These are phyloP conservation scores for Diplosphaera chodatii DNA, from an alignment of 139 green algal genomes.

Conservation along the genomic window DNA sequence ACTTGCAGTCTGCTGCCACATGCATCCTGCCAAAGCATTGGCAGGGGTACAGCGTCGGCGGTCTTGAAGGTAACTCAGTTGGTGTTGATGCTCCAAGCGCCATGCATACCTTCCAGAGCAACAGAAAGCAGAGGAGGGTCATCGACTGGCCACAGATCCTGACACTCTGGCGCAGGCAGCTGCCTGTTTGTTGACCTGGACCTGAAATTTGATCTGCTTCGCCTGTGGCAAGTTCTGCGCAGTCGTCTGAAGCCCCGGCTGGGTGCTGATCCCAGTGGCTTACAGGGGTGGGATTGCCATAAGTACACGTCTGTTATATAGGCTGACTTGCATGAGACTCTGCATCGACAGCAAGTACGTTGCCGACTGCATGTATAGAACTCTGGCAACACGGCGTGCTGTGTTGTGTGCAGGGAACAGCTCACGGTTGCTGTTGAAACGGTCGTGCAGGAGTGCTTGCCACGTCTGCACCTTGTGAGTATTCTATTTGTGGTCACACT, in stretches of 20 bases:
- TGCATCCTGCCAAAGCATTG: slow-evolving; percentile 17
- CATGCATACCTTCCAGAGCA: too few species aligned
- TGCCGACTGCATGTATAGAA: too few species aligned
- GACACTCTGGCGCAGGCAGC: too few species aligned
- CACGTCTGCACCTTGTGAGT: slow-evolving; percentile 11
- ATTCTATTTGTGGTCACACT: background rate
- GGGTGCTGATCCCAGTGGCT: background rate
- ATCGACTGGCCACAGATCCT: too few species aligned
- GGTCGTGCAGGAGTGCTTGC: slow-evolving; percentile 7
- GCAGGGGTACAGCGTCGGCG: slow-evolving; percentile 13
- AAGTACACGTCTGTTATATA: too few species aligned
- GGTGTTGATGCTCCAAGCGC: too few species aligned
- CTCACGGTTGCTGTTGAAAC: background rate
- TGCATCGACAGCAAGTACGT: too few species aligned
- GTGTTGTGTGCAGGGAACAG: background rate
- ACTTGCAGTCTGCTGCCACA: slow-evolving; percentile 13
- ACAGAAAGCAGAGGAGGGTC: too few species aligned
- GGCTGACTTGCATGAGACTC: too few species aligned
- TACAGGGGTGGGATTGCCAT: background rate
- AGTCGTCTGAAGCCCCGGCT: background rate
- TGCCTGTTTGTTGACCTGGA: slow-evolving; percentile 23
- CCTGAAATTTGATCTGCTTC: slow-evolving; percentile 27
- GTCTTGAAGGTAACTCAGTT: background rate
- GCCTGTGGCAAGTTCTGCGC: slow-evolving; percentile 17
- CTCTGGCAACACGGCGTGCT: too few species aligned